phyloP scores from a whole-genome alignment of 1,284 basidiomycete species.

The Microbotryomycetes sp. region DNA sequence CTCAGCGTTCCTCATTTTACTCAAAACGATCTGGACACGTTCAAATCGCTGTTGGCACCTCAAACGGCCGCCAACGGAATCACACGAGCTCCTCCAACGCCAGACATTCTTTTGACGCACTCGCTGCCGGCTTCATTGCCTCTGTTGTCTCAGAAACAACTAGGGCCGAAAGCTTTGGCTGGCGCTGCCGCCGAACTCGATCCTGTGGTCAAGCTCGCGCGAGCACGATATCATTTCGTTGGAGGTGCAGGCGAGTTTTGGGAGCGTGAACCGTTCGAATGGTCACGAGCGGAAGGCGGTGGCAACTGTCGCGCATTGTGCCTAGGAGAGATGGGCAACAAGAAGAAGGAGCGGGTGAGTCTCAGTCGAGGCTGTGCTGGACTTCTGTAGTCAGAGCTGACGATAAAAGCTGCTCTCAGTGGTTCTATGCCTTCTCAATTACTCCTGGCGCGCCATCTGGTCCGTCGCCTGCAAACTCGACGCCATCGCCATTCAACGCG shows the following conservation, averaged over 20 bases:
- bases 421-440: slow-evolving; percentile 71
- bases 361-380: background rate
- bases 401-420: slow-evolving; percentile 47
- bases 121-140: slow-evolving; percentile 63
- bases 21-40: slow-evolving; percentile 54
- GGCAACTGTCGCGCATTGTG: slow-evolving; percentile 57
- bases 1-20: background rate
- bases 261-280: slow-evolving; percentile 84
- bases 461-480: slow-evolving; percentile 58
- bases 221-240: slow-evolving; percentile 68
- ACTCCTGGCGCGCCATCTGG: slow-evolving; percentile 45
- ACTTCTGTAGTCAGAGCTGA: background rate
- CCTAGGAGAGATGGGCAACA: slow-evolving; percentile 69
- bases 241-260: slow-evolving; percentile 58
- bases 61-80: background rate
- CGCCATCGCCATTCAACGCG: slow-evolving; percentile 61
- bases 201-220: slow-evolving; percentile 46
- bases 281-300: slow-evolving; percentile 58
- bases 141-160: slow-evolving; percentile 52
- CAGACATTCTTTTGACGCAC: slow-evolving; percentile 80
- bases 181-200: slow-evolving; percentile 20
- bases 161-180: slow-evolving; percentile 2
- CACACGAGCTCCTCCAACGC: slow-evolving; percentile 10
- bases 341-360: slow-evolving; percentile 75
- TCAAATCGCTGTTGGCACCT: slow-evolving; percentile 48